These are phyloP conservation scores for Macrophomina tecta DNA, from an alignment of 2,329 filamentous ascomycete genomes.

Conservation along the genomic window DNA sequence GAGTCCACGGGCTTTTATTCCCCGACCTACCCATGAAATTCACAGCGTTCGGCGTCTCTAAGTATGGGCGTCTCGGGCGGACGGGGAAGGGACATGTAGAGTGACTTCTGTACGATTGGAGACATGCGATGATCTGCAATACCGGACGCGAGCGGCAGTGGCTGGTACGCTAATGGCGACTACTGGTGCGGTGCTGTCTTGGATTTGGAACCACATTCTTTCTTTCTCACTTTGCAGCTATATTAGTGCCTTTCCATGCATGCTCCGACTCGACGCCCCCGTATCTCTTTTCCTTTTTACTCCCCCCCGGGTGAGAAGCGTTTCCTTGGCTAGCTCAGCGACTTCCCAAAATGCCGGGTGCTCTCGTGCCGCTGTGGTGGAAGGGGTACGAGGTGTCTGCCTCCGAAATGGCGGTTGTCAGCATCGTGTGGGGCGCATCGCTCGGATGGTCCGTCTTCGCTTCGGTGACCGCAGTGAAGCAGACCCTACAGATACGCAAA, in stretches of 20 bases:
- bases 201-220: neutral
- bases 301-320: neutral
- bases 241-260: neutral
- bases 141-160: neutral
- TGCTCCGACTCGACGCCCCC: neutral
- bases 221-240: neutral
- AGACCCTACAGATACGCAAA: neutral
- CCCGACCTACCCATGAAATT: no score
- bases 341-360: neutral
- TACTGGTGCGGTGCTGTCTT: neutral
- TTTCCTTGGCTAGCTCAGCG: no score
- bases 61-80: no score
- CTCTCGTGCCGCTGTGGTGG: slow-evolving; percentile 9
- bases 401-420: slow-evolving; percentile 2
- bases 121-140: neutral
- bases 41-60: no score
- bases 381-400: neutral
- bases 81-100: no score
- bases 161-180: neutral
- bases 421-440: slow-evolving; percentile 13
- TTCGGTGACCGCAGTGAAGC: neutral
- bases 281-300: neutral
- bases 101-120: no score
- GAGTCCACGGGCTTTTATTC: no score
- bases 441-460: slow-evolving; percentile 3